Conservation (phyloP, 169 alveolate genomes). For the Cryptosporidium viatorum region DNA sequence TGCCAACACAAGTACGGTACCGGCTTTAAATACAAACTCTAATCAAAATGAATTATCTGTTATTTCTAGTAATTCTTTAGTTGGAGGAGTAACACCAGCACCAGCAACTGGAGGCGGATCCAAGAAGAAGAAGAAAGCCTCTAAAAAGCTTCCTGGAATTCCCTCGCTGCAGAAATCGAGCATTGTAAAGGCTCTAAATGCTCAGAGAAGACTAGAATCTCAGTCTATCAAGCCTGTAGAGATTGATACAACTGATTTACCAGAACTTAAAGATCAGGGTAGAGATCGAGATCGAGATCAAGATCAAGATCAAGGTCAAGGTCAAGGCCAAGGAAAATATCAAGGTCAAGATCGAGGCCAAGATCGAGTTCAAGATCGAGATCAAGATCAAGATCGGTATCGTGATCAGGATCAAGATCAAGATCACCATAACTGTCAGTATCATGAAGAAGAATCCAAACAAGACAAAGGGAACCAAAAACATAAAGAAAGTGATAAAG, state of each 20-base stretch:
- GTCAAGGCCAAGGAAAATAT: neutral
- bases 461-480: neutral
- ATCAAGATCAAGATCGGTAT: neutral
- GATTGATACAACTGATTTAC: neutral
- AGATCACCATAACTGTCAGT: neutral
- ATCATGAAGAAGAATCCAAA: neutral
- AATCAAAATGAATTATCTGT: neutral
- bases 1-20: no score
- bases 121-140: constrained; percentile 51
- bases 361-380: neutral
- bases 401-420: neutral
- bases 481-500: neutral
- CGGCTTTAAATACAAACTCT: neutral
- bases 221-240: neutral
- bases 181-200: constrained; percentile 67
- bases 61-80: neutral
- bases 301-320: neutral
- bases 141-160: constrained; percentile 59
- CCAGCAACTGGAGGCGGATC: neutral
- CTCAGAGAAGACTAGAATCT: constrained; percentile 58
- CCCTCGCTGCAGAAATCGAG: constrained; percentile 59
- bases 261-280: neutral
- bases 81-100: neutral
- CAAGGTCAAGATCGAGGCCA: neutral
- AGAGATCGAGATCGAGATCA: neutral